phyloP scores from a whole-genome alignment of 805 yeast genomes.

The Jamesozyma hellenica region DNA sequence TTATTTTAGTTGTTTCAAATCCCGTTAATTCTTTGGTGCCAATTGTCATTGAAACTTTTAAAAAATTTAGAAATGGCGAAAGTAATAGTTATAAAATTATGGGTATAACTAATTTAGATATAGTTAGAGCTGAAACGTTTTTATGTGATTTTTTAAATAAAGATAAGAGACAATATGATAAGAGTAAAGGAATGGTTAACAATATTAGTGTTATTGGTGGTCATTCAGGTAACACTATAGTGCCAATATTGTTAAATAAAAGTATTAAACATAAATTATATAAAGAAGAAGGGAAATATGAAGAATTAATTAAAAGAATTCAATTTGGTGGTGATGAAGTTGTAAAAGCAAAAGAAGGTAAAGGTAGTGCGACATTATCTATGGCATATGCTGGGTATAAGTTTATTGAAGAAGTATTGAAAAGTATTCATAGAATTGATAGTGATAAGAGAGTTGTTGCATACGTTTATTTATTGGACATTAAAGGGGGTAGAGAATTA shows the following conservation, averaged over 20 bases:
- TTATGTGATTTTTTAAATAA: constrained; percentile 43
- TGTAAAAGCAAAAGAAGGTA: constrained; percentile 86
- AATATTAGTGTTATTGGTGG: constrained; percentile 88
- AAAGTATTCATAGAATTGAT: constrained; percentile 17
- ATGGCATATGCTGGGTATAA: constrained; percentile 89
- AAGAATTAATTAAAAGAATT: constrained; percentile 68
- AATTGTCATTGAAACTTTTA: constrained; percentile 86
- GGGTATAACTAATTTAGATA: constrained; percentile 94
- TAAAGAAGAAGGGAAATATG: constrained; percentile 45
- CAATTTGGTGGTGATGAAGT: constrained; percentile 97
- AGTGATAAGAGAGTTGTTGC: constrained; percentile 34
- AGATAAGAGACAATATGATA: constrained; percentile 24
- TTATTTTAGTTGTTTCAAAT: constrained; percentile 75
- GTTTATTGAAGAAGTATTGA: constrained; percentile 52
- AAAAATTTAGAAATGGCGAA: constrained; percentile 60
- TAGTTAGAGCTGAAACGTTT: constrained; percentile 82
- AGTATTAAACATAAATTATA: constrained; percentile 46
- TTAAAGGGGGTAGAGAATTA: constrained; percentile 38
- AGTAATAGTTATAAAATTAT: constrained; percentile 85
- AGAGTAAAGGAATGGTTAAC: constrained; percentile 54
- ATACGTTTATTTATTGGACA: constrained; percentile 45
- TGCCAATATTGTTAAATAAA: constrained; percentile 82
- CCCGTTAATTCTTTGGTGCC: constrained; percentile 97
- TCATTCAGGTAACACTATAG: constrained; percentile 93
- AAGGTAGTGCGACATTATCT: constrained; percentile 86